Conservation (phyloP, 2,329 filamentous ascomycete species). For the Onygenales sp. region DNA sequence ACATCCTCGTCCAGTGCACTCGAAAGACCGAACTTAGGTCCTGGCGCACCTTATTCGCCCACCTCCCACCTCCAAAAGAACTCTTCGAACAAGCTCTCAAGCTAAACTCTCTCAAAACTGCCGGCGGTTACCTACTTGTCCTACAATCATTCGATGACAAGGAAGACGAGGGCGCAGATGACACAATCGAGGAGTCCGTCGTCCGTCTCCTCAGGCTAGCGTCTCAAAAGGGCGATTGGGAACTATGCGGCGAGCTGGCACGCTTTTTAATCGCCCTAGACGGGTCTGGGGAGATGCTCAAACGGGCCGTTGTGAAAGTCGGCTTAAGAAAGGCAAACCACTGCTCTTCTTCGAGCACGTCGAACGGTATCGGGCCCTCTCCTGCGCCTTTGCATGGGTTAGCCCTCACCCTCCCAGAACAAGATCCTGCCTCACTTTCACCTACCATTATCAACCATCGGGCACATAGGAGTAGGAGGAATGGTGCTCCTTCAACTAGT, state of each 20-base stretch:
- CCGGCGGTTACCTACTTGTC: slow-evolving; percentile 90
- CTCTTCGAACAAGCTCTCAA: slow-evolving; percentile 88
- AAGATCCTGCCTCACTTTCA: slow-evolving; percentile 5
- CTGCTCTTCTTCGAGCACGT: slow-evolving; percentile 14
- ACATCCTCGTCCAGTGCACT: slow-evolving; percentile 93
- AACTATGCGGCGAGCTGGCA: slow-evolving; percentile 87
- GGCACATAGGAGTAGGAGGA: not conserved
- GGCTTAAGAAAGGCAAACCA: slow-evolving; percentile 20
- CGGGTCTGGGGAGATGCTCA: slow-evolving; percentile 68
- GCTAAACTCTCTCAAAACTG: slow-evolving; percentile 81
- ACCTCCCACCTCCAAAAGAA: slow-evolving; percentile 80
- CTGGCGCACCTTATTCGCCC: slow-evolving; percentile 87
- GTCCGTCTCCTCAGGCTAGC: slow-evolving; percentile 73
- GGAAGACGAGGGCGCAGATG: slow-evolving; percentile 37
- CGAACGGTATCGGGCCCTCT: slow-evolving; percentile 16
- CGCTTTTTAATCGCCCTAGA: slow-evolving; percentile 93
- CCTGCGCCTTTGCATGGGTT: slow-evolving; percentile 19
- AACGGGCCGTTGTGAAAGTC: slow-evolving; percentile 30
- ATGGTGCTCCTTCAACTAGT: not conserved
- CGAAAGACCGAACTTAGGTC: slow-evolving; percentile 92
- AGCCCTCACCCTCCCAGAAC: slow-evolving; percentile 20
- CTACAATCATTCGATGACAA: slow-evolving; percentile 66
- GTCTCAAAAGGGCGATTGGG: slow-evolving; percentile 81
- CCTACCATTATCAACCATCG: not conserved
- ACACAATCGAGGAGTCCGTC: slow-evolving; percentile 47